Base-by-base conservation (phyloP, 768 basidiomycete species). In the Lyophyllum semitale region DNA sequence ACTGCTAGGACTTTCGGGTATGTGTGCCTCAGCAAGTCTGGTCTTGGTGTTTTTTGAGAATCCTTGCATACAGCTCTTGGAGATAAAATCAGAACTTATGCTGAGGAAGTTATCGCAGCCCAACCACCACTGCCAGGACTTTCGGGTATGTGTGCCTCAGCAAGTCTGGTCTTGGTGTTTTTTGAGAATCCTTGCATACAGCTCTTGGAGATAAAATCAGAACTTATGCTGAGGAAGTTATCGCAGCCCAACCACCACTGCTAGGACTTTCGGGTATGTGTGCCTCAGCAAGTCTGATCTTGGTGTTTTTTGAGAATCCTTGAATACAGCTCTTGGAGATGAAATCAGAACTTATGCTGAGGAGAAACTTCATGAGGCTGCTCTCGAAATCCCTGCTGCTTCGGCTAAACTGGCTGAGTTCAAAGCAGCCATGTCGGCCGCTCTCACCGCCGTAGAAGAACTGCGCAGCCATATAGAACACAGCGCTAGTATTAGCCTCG, bases 381-480 rank as follows among this genome's bases (percentile, higher is more conserved):
- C 62, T 1, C 40, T 20, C 4, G 42, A 45, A 5, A 63, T 58
- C 38, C 35, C 50, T 33, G 56, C 50, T 8, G 63, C 58, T 9
- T 37, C 59, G 2, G 53, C 62, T 8, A 62, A 63, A 42, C 56
- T 71, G 40, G 40, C 32, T 0, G 59, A 67, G 44, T 56, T 72
- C 50, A 66, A 62, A 37, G 55, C 29, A 3, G 48, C 52, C 3
- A 58, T 72, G 50, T 26, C 42, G 1, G 40, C 57, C 13, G 42
- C 70, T 13, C 55, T 70, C 23, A 33, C 26, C 25, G 63, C 54
- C 20, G 55, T 66, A 9, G 33, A 54, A 12, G 45, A 43, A 11
- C 22, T 70, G n/a, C 53, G 59, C 11, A 43, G 52, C 9, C 51
- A 58, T 18, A 45, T 63, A 26, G 38, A 42, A 20, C 13, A 30